phyloP scores from a whole-genome alignment of 306 rosid species.

The Urtica urens region DNA sequence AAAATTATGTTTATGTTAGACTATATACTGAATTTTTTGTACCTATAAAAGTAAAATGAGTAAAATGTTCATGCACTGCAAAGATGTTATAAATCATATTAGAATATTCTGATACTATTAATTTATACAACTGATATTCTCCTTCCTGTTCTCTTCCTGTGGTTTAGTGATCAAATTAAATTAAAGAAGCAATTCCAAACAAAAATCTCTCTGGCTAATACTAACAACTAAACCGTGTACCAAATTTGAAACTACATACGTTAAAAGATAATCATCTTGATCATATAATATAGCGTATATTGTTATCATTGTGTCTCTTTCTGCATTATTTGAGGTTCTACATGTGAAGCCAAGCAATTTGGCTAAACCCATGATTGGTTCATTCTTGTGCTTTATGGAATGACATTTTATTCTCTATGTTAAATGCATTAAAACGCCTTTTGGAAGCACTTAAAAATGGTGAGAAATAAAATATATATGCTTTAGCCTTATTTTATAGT shows the following conservation, averaged over 20 bases:
- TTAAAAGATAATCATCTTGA: conserved; percentile 11
- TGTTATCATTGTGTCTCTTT: conserved; percentile 25
- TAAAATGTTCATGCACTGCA: too few species aligned
- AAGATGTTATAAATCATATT: too few species aligned
- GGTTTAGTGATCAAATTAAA: conserved; percentile 20
- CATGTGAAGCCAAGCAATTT: conserved; percentile 45
- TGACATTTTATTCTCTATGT: conserved; percentile 13
- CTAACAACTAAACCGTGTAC: conserved; percentile 22
- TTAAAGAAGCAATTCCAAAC: conserved; percentile 5
- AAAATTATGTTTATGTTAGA: too few species aligned
- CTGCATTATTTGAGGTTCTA: conserved; percentile 22
- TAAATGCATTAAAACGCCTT: conserved; percentile 7
- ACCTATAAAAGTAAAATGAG: too few species aligned
- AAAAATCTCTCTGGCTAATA: conserved; percentile 21
- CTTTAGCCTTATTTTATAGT: not conserved
- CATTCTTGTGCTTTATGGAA: conserved; percentile 24
- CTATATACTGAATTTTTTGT: too few species aligned
- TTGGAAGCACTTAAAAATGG: conserved; percentile 20
- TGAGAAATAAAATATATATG: conserved; percentile 15
- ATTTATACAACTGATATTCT: too few species aligned
- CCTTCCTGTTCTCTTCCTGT: conserved; percentile 5
- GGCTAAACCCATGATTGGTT: conserved; percentile 42
- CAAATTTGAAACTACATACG: conserved; percentile 6
- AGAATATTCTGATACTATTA: too few species aligned
- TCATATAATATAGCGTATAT: conserved; percentile 2